These are phyloP conservation scores for Dioscorea zingiberensis DNA, from an alignment of 106 monocot genomes.

Conservation along the genomic window DNA sequence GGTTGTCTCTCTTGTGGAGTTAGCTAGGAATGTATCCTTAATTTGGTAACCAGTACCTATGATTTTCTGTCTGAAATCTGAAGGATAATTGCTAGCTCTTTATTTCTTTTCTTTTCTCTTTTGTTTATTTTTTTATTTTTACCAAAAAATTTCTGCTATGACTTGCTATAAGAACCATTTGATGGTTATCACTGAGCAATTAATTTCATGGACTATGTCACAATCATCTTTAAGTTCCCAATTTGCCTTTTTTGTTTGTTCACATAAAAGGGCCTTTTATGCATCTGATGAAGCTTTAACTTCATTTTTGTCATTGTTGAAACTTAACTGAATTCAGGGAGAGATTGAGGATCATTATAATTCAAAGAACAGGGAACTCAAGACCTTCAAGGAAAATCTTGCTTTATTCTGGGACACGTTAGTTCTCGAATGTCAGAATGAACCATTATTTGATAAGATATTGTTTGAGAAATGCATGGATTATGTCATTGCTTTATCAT, in stretches of 20 bases:
- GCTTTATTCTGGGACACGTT: constrained; percentile 74
- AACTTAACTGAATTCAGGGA: constrained; percentile 56
- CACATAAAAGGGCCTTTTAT: not conserved
- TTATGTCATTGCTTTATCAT: constrained; percentile 89
- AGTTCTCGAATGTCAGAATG: constrained; percentile 94
- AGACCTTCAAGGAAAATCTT: constrained; percentile 88
- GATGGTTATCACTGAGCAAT: too few species aligned
- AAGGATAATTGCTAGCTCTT: not conserved
- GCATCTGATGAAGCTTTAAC: not conserved
- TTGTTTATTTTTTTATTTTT: too few species aligned
- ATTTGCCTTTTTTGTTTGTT: not conserved
- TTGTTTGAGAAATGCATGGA: constrained; percentile 92
- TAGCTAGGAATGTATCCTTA: constrained; percentile 72
- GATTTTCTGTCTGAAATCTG: not conserved
- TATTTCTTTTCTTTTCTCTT: too few species aligned
- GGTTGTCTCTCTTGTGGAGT: constrained; percentile 68
- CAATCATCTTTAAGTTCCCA: too few species aligned
- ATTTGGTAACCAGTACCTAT: not conserved
- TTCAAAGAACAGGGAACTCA: constrained; percentile 84
- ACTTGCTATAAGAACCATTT: too few species aligned
- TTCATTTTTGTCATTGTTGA: constrained; percentile 1
- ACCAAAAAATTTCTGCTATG: too few species aligned
- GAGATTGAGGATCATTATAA: constrained; percentile 68
- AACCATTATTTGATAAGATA: constrained; percentile 82
- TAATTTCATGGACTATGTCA: too few species aligned